Conservation (phyloP, 2,329 filamentous ascomycete genomes). For the Pestalotiopsis sp. region DNA sequence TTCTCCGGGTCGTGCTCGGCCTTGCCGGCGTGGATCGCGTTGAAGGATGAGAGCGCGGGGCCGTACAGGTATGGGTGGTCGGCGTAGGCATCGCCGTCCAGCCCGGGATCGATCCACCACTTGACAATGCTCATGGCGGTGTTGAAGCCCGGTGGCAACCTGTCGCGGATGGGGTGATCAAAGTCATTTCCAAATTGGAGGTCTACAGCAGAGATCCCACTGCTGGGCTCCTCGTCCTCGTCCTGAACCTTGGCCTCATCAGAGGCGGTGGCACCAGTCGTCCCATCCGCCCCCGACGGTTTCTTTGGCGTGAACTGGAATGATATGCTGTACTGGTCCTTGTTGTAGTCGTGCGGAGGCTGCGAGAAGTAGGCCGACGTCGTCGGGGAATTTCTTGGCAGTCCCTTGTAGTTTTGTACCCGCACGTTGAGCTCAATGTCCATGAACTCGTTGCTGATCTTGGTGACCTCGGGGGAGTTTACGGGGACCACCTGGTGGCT, state of each 20-base stretch:
- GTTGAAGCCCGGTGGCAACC: conserved; percentile 82
- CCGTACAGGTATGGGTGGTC: conserved; percentile 88
- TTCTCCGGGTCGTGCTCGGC: conserved; percentile 48
- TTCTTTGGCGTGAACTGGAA: conserved; percentile 77
- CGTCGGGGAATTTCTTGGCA: conserved; percentile 69
- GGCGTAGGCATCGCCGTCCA: conserved; percentile 88
- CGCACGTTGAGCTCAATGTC: conserved; percentile 74
- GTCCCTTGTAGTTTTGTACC: conserved; percentile 68
- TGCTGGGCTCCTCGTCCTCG: conserved; percentile 16
- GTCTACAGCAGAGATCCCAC: conserved; percentile 67
- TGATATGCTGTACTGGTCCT: conserved; percentile 83
- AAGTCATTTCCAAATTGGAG: conserved; percentile 96
- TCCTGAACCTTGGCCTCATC: conserved; percentile 15
- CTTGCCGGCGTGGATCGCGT: conserved; percentile 69
- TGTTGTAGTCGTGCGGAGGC: conserved; percentile 64
- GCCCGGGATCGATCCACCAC: conserved; percentile 87
- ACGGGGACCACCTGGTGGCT: conserved; percentile 76
- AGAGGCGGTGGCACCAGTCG: conserved; percentile 4
- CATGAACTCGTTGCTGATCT: conserved; percentile 65
- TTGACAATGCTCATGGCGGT: conserved; percentile 84
- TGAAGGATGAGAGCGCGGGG: conserved; percentile 78
- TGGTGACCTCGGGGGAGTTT: conserved; percentile 66
- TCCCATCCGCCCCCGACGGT: conserved; percentile 14
- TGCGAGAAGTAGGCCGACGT: conserved; percentile 79
- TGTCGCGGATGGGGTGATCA: conserved; percentile 84